These are phyloP conservation scores for Coemansia sp. DNA, from an alignment of 192 early-diverging fungal genomes.

Conservation along the genomic window DNA sequence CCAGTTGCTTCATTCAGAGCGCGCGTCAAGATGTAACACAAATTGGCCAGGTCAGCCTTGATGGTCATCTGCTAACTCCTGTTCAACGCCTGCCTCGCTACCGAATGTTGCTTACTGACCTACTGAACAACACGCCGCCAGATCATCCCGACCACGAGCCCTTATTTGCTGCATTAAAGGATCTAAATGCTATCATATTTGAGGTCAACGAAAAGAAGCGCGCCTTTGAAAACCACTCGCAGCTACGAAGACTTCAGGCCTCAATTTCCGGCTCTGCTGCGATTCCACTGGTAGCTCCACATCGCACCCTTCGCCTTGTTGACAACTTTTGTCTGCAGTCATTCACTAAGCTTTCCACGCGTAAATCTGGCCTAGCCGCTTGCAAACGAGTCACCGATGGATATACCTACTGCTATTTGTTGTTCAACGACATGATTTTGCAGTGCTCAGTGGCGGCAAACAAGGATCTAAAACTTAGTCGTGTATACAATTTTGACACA, in stretches of 20 bases:
- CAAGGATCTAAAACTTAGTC: slow-evolving; percentile 38
- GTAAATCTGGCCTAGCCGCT: background rate
- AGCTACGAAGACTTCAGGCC: slow-evolving; percentile 59
- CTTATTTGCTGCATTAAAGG: slow-evolving; percentile 63
- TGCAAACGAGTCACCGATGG: slow-evolving; percentile 31
- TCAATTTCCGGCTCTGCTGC: slow-evolving; percentile 49
- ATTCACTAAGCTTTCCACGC: slow-evolving; percentile 12
- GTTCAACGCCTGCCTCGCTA: slow-evolving; percentile 95
- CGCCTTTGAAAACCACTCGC: slow-evolving; percentile 57
- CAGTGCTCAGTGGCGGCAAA: slow-evolving; percentile 51
- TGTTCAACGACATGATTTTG: slow-evolving; percentile 75
- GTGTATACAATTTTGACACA: slow-evolving; percentile 34
- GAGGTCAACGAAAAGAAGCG: slow-evolving; percentile 87
- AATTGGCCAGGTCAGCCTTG: slow-evolving; percentile 76
- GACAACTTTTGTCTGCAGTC: slow-evolving; percentile 50
- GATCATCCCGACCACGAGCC: slow-evolving; percentile 77
- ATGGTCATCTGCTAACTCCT: slow-evolving; percentile 84
- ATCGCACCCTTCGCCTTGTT: slow-evolving; percentile 57
- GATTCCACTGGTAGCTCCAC: slow-evolving; percentile 55
- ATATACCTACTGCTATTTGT: slow-evolving; percentile 55
- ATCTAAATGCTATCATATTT: slow-evolving; percentile 66
- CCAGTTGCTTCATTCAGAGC: slow-evolving; percentile 35
- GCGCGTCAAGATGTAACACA: slow-evolving; percentile 58
- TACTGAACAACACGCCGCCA: slow-evolving; percentile 73
- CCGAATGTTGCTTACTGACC: slow-evolving; percentile 79